Percentiles rank a stretch among this genome's conserved stretches.
phyloP scores from a whole-genome alignment of 2,329 filamentous ascomycete species.

The Lojkania enalia region DNA sequence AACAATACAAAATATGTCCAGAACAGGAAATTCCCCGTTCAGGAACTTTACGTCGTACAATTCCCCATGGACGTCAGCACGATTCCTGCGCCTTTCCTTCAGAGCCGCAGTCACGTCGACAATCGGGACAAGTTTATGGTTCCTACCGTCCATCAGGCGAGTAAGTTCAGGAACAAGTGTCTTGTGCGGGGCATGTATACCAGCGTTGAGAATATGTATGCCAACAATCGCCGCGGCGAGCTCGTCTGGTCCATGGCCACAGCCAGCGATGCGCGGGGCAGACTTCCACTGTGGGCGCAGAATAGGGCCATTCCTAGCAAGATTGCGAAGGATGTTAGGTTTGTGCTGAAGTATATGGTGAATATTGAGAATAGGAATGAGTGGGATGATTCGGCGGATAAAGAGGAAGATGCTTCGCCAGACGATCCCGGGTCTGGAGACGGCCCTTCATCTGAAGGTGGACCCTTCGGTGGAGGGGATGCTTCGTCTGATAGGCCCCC shows the following conservation, averaged over 20 bases:
- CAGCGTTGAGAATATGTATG: slow-evolving; percentile 67
- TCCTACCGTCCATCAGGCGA: not conserved
- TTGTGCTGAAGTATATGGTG: too few species aligned
- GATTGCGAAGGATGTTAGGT: slow-evolving; percentile 63
- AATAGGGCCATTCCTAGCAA: slow-evolving; percentile 63
- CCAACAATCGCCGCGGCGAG: slow-evolving; percentile 32
- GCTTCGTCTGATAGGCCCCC: too few species aligned
- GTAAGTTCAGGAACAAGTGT: slow-evolving; percentile 38
- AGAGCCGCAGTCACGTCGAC: not conserved
- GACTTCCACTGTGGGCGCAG: slow-evolving; percentile 68
- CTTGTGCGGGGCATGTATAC: slow-evolving; percentile 64
- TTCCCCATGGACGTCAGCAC: slow-evolving; percentile 60
- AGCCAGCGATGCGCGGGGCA: slow-evolving; percentile 69
- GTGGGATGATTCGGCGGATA: too few species aligned
- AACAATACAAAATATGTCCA: slow-evolving; percentile 24
- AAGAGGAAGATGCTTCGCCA: too few species aligned
- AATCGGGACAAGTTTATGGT: not conserved
- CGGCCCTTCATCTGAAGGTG: too few species aligned
- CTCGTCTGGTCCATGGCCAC: slow-evolving; percentile 74
- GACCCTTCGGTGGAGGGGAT: too few species aligned
- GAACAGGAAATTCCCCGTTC: slow-evolving; percentile 47
- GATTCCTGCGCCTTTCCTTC: slow-evolving; percentile 25
- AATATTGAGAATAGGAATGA: too few species aligned
- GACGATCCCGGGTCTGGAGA: too few species aligned
- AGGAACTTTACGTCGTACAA: slow-evolving; percentile 48